Base-by-base conservation (phyloP, 2,329 filamentous ascomycete species). In the Metarhizium brunneum region DNA sequence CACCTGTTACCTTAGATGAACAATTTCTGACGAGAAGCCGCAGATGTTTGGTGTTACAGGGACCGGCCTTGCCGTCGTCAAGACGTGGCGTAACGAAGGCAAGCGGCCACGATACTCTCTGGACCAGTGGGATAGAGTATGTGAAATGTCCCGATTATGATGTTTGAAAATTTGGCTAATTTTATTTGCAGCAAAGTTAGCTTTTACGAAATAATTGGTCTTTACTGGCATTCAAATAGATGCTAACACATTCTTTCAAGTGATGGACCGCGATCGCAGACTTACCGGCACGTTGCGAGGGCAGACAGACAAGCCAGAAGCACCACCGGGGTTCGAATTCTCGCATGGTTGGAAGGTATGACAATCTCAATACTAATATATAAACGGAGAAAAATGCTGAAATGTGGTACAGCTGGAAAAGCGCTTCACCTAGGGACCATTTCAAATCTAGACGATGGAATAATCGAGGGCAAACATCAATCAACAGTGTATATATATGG, bases 21-120 rank as follows among this genome's bases (percentile, higher is more conserved):
- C 42, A 20, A n/a, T 40, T 40, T 20, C 56, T 58, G 25, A 58
- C 16, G 11, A 2, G 13, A 4, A 11, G n/a, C 60, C 54, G 7
- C 65, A 86, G 83, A 85, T 85, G 83, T 86, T 85, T 61, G 80
- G 81, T 59, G 71, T 78, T 57, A 77, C 81, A 50, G 83, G 83
- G 58, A 77, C 78, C 52, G 82, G 82, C 30, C 64, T 86, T 60
- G 78, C 78, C 43, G 77, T 77, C 61, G 71, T 85, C 62, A 80
- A 76, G 66, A 76, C 77, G 62, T 76, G 75, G 72, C 75, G 80
- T 61, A 84, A 84, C 68, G 82, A 82, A 58, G 78, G 81, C 64
- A 84, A 84, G 73, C 75, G 79, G 63, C 74, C 76, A 54, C 79
- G 83, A 61, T 82, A 81, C 66, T 81, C 79, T 7, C 58, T 85